phyloP scores from a whole-genome alignment of 2,329 filamentous ascomycete species.

The Fusarium ambrosium region DNA sequence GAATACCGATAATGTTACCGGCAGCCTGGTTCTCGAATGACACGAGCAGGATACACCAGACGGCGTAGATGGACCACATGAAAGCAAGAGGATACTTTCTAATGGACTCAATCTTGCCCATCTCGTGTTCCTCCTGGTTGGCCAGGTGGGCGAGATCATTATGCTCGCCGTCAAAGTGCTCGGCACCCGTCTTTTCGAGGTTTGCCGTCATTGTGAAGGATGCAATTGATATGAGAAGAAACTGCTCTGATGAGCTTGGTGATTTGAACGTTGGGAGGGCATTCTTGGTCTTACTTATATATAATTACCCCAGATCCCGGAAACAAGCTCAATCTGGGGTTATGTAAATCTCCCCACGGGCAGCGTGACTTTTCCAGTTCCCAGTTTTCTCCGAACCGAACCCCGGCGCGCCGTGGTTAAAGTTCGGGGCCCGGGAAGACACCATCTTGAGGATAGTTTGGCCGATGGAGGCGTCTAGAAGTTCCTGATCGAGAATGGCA shows the following conservation, averaged over 20 bases:
- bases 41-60: slow-evolving; percentile 56
- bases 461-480: slow-evolving; percentile 29
- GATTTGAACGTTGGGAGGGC: slow-evolving; percentile 1
- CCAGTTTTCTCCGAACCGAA: neutral
- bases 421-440: neutral
- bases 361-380: slow-evolving; percentile 1
- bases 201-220: neutral
- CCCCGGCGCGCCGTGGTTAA: slow-evolving; percentile 10
- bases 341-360: slow-evolving; percentile 7
- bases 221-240: neutral
- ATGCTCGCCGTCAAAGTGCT: slow-evolving; percentile 26
- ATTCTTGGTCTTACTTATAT: slow-evolving; percentile 31
- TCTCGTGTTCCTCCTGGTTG: slow-evolving; percentile 48
- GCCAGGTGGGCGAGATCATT: slow-evolving; percentile 38
- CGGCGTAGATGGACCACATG: slow-evolving; percentile 55
- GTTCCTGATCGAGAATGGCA: slow-evolving; percentile 28
- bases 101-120: slow-evolving; percentile 40
- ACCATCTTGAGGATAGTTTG: neutral
- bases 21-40: slow-evolving; percentile 58
- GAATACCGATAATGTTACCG: slow-evolving; percentile 58
- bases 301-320: slow-evolving; percentile 28
- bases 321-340: slow-evolving; percentile 27
- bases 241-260: neutral
- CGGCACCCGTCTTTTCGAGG: slow-evolving; percentile 32
- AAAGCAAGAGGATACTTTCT: slow-evolving; percentile 44